phyloP scores from a whole-genome alignment of 83 land plant species.

The Thuja plicata region DNA sequence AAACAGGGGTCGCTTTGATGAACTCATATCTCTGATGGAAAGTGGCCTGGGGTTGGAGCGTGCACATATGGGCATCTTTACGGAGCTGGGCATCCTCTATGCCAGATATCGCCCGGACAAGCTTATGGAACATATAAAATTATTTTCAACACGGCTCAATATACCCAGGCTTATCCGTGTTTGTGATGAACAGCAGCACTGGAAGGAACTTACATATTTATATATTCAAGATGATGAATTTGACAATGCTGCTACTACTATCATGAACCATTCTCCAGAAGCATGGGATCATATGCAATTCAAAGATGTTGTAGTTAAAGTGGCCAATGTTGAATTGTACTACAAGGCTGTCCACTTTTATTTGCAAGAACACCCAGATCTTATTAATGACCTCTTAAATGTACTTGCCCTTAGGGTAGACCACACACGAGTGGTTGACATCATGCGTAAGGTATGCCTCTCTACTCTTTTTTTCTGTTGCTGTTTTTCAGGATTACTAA shows the following conservation, averaged over 20 bases:
- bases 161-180: slow-evolving; percentile 97
- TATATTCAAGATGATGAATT: slow-evolving; percentile 98
- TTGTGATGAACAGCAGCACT: slow-evolving; percentile 98
- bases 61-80: slow-evolving; percentile 99
- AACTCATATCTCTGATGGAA: slow-evolving; percentile 95
- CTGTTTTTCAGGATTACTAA: background rate
- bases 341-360: slow-evolving; percentile 97
- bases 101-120: slow-evolving; percentile 96
- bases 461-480: background rate
- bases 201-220: slow-evolving; percentile 95
- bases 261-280: slow-evolving; percentile 98
- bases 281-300: slow-evolving; percentile 99
- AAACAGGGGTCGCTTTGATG: slow-evolving; percentile 92
- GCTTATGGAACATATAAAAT: slow-evolving; percentile 97
- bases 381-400: slow-evolving; percentile 92
- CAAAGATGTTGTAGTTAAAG: slow-evolving; percentile 94
- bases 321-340: slow-evolving; percentile 94
- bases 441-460: slow-evolving; percentile 84
- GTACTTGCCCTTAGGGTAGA: slow-evolving; percentile 92
- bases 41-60: slow-evolving; percentile 98
- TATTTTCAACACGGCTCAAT: slow-evolving; percentile 93
- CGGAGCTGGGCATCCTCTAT: slow-evolving; percentile 93
- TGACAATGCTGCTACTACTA: slow-evolving; percentile 97
- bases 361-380: slow-evolving; percentile 91
- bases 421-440: slow-evolving; percentile 95